Percentiles rank a stretch among this genome's conserved stretches.
These are phyloP conservation scores for Dendrocalamus sinicus DNA, from an alignment of 176 grass and related monocot genomes.

Conservation along the genomic window DNA sequence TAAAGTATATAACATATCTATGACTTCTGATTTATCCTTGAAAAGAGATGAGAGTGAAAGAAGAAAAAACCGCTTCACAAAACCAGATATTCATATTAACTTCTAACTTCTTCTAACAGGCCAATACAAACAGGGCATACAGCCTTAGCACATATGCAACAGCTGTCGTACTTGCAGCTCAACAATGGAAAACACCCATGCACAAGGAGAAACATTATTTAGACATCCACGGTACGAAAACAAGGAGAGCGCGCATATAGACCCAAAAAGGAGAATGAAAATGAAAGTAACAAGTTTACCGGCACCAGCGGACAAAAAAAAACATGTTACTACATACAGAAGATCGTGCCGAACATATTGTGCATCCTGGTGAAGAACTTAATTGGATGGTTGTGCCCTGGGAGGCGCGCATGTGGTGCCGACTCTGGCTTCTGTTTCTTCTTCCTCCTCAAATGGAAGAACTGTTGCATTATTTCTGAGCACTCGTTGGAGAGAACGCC, in stretches of 20 bases:
- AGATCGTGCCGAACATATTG: slow-evolving; percentile 67
- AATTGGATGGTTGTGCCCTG: slow-evolving; percentile 60
- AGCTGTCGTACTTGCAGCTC: too few relatives aligned
- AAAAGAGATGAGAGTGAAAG: rapidly evolving
- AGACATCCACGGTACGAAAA: not conserved
- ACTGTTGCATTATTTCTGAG: slow-evolving; percentile 85
- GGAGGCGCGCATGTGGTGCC: slow-evolving; percentile 42
- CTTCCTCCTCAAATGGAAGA: slow-evolving; percentile 80
- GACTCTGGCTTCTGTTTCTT: slow-evolving; percentile 66
- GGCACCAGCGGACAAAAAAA: not conserved
- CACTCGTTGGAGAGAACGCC: slow-evolving; percentile 76
- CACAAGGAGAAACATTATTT: not conserved
- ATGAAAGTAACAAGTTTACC: not conserved
- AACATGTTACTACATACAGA: slow-evolving; percentile 64
- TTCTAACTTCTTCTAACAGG: too few relatives aligned
- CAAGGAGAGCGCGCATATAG: too few relatives aligned
- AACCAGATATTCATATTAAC: too few relatives aligned
- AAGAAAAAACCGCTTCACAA: too few relatives aligned
- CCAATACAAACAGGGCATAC: too few relatives aligned
- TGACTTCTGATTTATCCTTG: too few relatives aligned
- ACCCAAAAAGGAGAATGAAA: not conserved
- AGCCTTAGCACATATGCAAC: too few relatives aligned
- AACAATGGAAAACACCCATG: too few relatives aligned
- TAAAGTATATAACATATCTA: rapidly evolving
- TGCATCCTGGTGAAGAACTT: slow-evolving; percentile 89